Evolutionary conservation across 108 stramenopile genomes (phyloP).

Genomic region (Skeletonema menzelii): DNA sequence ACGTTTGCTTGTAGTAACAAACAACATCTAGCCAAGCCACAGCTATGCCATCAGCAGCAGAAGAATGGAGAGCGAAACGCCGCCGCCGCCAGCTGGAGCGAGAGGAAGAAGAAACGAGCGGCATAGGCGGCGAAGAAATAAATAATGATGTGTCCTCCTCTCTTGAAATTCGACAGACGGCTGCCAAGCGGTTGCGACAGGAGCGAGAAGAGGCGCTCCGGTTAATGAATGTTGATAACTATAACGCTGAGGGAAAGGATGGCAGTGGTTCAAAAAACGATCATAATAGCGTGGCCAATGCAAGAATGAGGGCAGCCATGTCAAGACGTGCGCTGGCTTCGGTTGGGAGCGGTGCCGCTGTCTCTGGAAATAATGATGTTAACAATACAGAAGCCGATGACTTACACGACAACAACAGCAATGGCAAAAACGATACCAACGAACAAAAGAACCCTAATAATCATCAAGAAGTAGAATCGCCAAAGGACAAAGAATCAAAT

Average conservation of each 20-base stretch:
- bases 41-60: conserved; percentile 10
- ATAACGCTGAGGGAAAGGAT: neutral
- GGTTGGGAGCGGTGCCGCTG: conserved; percentile 16
- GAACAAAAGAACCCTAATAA: neutral
- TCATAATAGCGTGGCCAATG: conserved; percentile 27
- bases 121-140: conserved; percentile 24
- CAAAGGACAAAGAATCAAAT: conserved; percentile 16
- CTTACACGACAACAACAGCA: neutral
- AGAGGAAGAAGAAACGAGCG: conserved; percentile 15
- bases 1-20: no score
- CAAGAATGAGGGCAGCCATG: conserved; percentile 39
- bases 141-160: conserved; percentile 9
- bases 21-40: neutral
- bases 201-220: conserved; percentile 53
- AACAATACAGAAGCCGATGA: neutral
- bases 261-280: conserved; percentile 7
- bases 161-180: conserved; percentile 29
- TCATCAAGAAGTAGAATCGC: neutral
- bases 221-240: conserved; percentile 21
- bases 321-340: conserved; percentile 34
- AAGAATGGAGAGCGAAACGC: conserved; percentile 45
- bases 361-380: neutral
- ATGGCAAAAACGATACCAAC: neutral
- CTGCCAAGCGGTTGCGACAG: conserved; percentile 51
- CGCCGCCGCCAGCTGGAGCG: conserved; percentile 26